These are phyloP conservation scores for Candida bentonensis DNA, from an alignment of 805 yeast genomes.

Conservation along the genomic window DNA sequence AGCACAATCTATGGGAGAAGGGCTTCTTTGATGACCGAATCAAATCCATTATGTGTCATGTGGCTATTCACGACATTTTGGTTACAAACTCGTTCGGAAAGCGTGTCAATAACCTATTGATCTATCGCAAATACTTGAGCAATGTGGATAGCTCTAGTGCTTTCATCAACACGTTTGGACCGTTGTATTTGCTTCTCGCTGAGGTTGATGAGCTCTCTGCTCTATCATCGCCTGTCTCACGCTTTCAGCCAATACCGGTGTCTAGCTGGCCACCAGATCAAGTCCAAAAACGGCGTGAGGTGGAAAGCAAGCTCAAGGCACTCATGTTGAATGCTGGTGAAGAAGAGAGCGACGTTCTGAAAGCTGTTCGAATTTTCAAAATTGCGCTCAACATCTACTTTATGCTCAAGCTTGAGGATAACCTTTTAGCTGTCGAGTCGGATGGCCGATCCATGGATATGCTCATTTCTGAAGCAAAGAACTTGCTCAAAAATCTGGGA, in stretches of 20 bases:
- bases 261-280: background rate
- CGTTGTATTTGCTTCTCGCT: background rate
- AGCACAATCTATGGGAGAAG: background rate
- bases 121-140: slow-evolving; percentile 1
- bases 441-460: background rate
- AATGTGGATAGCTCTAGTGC: background rate
- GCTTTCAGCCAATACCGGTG: background rate
- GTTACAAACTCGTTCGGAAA: background rate
- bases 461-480: background rate
- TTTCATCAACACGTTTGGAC: slow-evolving; percentile 1
- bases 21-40: background rate
- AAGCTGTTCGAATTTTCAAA: background rate
- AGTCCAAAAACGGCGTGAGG: background rate
- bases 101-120: background rate
- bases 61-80: background rate
- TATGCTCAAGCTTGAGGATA: background rate
- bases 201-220: slow-evolving; percentile 1
- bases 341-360: slow-evolving; percentile 1
- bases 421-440: background rate
- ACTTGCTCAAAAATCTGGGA: background rate
- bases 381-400: background rate
- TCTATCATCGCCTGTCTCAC: background rate
- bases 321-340: background rate
- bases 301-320: background rate
- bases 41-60: background rate